Evolutionary conservation across 148 eudicot genomes (phyloP).

Genomic region (Heliosperma pusillum): DNA sequence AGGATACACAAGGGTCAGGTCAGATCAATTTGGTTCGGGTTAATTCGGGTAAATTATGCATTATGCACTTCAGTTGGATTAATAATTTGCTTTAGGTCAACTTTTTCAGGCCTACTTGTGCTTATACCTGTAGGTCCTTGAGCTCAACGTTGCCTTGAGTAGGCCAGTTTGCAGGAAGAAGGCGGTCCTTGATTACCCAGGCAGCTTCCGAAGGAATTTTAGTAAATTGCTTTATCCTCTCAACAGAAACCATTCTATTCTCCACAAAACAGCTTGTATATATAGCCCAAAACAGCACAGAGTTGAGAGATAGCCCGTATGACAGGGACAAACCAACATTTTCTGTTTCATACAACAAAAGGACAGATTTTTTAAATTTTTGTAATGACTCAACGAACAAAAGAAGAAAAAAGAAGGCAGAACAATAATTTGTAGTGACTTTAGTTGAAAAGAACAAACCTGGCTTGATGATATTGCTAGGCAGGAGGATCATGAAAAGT

Average conservation of each 20-base stretch:
- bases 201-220: conserved; percentile 81
- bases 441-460: conserved; percentile 34
- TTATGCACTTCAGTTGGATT: too few relatives aligned
- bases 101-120: not conserved
- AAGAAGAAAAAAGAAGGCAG: not conserved
- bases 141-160: conserved; percentile 68
- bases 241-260: conserved; percentile 94
- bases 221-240: conserved; percentile 84
- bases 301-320: conserved; percentile 83
- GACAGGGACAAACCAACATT: conserved; percentile 86
- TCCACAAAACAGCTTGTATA: conserved; percentile 87
- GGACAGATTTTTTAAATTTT: not conserved
- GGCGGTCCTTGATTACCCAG: conserved; percentile 61
- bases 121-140: conserved; percentile 61
- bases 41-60: too few relatives aligned
- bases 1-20: too few relatives aligned
- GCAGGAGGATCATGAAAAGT: conserved; percentile 73
- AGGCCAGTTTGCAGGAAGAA: conserved; percentile 85
- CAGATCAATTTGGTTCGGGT: too few relatives aligned
- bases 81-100: too few relatives aligned
- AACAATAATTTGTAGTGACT: not conserved
- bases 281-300: conserved; percentile 55
- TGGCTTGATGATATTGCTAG: conserved; percentile 77
- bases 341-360: conserved; percentile 36
- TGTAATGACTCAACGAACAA: too few relatives aligned